Conservation (phyloP, 768 basidiomycete genomes). For the Suillus ampliporus region DNA sequence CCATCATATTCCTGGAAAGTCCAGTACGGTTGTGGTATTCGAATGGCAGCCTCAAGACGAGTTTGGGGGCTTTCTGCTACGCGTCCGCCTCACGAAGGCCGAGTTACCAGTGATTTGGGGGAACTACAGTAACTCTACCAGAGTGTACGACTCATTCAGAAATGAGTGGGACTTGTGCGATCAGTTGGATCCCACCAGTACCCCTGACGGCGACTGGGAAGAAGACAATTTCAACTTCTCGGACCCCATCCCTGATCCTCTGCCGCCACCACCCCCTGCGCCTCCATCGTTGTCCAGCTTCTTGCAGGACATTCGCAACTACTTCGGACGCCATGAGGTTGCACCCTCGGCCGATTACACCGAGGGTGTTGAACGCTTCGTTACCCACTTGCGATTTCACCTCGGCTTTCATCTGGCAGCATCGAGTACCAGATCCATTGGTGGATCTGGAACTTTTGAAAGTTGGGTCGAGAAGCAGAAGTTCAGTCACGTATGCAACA, state of each 20-base stretch:
- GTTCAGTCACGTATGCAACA: not conserved
- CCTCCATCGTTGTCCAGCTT: not conserved
- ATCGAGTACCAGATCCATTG: not conserved
- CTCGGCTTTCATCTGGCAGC: not conserved
- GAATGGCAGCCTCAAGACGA: not conserved
- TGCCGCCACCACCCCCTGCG: not conserved
- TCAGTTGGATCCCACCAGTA: not conserved
- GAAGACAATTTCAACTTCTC: not conserved
- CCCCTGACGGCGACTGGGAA: not conserved
- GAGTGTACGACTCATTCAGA: not conserved
- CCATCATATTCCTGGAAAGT: not conserved
- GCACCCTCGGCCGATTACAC: not conserved
- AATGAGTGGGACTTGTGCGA: not conserved
- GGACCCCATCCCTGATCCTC: not conserved
- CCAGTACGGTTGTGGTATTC: not conserved
- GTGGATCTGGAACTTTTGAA: not conserved
- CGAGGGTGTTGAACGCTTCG: not conserved
- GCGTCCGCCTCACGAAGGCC: not conserved
- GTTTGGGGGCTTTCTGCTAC: not conserved
- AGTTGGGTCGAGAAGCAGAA: not conserved
- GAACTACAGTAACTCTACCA: not conserved
- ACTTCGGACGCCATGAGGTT: not conserved
- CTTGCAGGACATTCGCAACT: not conserved
- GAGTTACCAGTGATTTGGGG: not conserved
- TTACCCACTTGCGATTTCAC: not conserved